Evolutionary conservation across 495 filamentous ascomycete genomes (phyloP).

Genomic region (Neurospora sp.): DNA sequence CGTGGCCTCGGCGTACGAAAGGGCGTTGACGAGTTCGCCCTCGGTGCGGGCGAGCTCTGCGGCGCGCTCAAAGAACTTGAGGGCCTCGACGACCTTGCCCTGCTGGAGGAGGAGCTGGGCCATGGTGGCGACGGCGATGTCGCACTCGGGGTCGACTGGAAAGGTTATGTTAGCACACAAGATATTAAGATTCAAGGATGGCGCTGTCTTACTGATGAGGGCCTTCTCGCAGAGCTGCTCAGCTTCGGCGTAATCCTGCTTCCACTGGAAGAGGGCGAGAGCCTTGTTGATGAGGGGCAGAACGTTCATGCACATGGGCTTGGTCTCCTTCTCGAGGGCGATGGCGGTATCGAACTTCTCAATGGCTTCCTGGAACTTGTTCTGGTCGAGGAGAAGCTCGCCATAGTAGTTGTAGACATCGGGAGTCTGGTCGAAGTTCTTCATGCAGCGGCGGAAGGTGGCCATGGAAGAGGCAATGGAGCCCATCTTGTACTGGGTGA

Average conservation of each 20-base stretch:
- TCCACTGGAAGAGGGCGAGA: constrained; percentile 93
- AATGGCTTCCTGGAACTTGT: constrained; percentile 88
- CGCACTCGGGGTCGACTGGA: constrained; percentile 95
- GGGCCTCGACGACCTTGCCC: constrained; percentile 88
- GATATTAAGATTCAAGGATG: background rate
- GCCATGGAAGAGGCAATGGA: constrained; percentile 97
- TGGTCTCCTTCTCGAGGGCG: constrained; percentile 91
- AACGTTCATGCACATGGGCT: constrained; percentile 93
- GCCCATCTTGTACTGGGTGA: constrained; percentile 99
- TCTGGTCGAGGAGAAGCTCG: constrained; percentile 94
- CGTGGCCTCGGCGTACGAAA: constrained; percentile 95
- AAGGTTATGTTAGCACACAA: constrained; percentile 17
- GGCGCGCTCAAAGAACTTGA: constrained; percentile 94
- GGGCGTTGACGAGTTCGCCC: constrained; percentile 88
- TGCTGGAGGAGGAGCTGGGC: constrained; percentile 96
- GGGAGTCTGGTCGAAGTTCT: constrained; percentile 93
- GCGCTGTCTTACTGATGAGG: constrained; percentile 67
- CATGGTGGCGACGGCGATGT: constrained; percentile 99
- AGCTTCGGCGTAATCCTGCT: constrained; percentile 87
- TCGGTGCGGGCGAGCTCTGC: constrained; percentile 93
- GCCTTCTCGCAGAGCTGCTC: constrained; percentile 96
- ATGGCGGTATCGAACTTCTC: constrained; percentile 97
- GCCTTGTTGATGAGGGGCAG: constrained; percentile 98
- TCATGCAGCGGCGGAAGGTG: constrained; percentile 92
- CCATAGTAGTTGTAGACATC: constrained; percentile 99